Evolutionary conservation across 495 filamentous ascomycete species (phyloP).

Genomic region (Talaromyces nanjingensis): DNA sequence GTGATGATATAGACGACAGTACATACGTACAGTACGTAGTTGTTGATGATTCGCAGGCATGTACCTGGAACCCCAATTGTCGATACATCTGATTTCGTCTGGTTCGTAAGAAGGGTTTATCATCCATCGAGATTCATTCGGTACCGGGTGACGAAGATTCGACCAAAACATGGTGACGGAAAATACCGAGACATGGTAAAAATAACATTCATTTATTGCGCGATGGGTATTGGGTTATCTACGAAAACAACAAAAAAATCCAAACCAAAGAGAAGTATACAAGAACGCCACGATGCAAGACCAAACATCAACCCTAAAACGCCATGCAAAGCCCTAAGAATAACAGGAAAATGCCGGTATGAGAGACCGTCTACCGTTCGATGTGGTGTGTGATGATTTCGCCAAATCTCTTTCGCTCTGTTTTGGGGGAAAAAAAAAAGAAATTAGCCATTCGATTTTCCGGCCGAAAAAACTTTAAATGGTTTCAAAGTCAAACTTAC

Average conservation of each 20-base stretch:
- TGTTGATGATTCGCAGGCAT: neutral
- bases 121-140: neutral
- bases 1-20: neutral
- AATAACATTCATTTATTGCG: conserved; percentile 4
- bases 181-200: neutral
- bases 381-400: neutral
- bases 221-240: conserved; percentile 3
- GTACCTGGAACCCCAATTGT: neutral
- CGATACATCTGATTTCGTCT: neutral
- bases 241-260: neutral
- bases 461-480: neutral
- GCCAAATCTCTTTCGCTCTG: conserved; percentile 5
- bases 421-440: no score
- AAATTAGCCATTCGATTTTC: neutral
- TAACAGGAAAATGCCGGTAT: neutral
- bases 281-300: conserved; percentile 1
- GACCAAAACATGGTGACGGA: neutral
- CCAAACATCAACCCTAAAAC: neutral
- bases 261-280: neutral
- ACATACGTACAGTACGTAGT: neutral
- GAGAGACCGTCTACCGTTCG: neutral
- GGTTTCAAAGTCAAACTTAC: conserved; percentile 20
- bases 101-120: neutral
- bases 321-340: neutral
- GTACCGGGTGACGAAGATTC: neutral